phyloP scores from a whole-genome alignment of 352 stramenopile species.

The Globisporangium spinosum region DNA sequence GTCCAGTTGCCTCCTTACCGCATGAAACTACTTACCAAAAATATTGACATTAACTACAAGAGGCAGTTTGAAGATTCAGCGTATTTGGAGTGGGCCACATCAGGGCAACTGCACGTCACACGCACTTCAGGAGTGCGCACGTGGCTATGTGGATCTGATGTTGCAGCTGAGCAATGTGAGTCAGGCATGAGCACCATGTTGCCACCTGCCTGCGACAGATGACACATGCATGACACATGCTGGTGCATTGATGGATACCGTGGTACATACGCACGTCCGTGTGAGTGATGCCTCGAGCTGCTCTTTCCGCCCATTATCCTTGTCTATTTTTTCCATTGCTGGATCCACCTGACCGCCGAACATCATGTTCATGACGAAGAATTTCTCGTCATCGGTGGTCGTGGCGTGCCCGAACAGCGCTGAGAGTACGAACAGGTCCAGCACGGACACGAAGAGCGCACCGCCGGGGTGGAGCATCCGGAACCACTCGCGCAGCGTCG shows the following conservation, averaged over 20 bases:
- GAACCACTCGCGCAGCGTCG: conserved; percentile 66
- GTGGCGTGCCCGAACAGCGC: conserved; percentile 56
- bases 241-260: not conserved
- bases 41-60: not conserved
- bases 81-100: not conserved
- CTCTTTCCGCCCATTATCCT: not conserved
- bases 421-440: conserved; percentile 56
- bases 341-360: conserved; percentile 62
- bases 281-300: not conserved
- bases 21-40: not conserved
- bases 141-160: not conserved
- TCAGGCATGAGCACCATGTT: not conserved
- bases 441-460: conserved; percentile 55
- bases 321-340: not conserved
- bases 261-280: not conserved
- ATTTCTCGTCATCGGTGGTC: conserved; percentile 45
- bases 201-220: not conserved
- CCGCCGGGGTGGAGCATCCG: conserved; percentile 61
- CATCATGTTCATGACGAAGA: conserved; percentile 73
- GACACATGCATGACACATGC: not conserved
- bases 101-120: not conserved
- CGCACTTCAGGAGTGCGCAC: not conserved
- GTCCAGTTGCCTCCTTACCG: not conserved
- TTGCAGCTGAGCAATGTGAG: not conserved
- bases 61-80: not conserved